Base-by-base conservation (phyloP, 179 eudicot genomes). In the Pouteria campechiana region DNA sequence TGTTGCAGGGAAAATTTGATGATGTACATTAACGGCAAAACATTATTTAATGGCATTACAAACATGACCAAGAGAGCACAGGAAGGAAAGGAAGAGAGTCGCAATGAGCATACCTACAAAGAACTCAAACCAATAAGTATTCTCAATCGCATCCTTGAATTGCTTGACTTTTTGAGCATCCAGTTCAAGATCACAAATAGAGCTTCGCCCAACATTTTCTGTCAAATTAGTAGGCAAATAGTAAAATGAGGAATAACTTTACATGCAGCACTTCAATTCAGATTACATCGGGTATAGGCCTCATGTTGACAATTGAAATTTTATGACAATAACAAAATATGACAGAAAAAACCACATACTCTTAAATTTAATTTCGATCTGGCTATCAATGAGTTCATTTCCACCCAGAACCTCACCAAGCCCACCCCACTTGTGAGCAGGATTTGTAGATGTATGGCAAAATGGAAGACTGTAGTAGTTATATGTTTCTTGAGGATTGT, bases 341-440 rank as follows among this genome's bases (percentile, higher is more conserved):
- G n/a, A n/a, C n/a, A n/a, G n/a, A n/a, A n/a, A n/a, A n/a, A n/a
- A n/a, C n/a, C 25, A 69, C 81, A 25, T 73, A 89, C 93, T 89
- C 63, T 32, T 61, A 60, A 81, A 89, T 55, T 74, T 89, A 16
- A 89, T 57, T 25, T 74, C 83, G 19, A 74, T 62, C 55, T 73
- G 81, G 74, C 97, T 85, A 61, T 89, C 95, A 63, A 89, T 89
- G 18, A 89, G 85, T 53, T 89, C 95, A 66, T 89, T 89, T 47
- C 97, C 95, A 48, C 95, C 97, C 27, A 89, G 63, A 55, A 85
- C 97, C 65, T 89, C 97, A 37, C 97, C 97, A 44, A 89, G 83
- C 32, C 97, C 97, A 60, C 97, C 97, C 95, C 97, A 89, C 47
- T 75, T 85, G 63, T 76, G 97, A 43, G 74, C 74, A 25, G 74